Conservation (phyloP, 1,139 yeast species). For the Candida sanyaensis region DNA sequence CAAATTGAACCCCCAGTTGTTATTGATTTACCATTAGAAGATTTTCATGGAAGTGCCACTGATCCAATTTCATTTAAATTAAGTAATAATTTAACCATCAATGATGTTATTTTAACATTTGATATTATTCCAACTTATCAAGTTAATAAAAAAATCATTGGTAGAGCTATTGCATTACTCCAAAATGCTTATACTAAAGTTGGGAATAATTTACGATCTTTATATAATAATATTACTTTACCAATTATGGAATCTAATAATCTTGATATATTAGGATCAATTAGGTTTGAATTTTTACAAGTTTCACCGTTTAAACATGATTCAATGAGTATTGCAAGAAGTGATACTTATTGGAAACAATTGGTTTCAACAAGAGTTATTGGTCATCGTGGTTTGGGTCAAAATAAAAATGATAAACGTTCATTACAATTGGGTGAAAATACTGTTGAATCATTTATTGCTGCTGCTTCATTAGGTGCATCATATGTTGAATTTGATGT, state of each 20-base stretch:
- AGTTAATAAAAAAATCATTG: constrained; percentile 56
- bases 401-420: constrained; percentile 67
- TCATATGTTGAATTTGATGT: constrained; percentile 95
- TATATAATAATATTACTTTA: constrained; percentile 66
- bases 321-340: constrained; percentile 63
- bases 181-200: constrained; percentile 66
- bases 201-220: constrained; percentile 68
- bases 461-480: constrained; percentile 95
- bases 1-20: constrained; percentile 64
- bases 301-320: constrained; percentile 77
- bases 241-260: constrained; percentile 77
- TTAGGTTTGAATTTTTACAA: constrained; percentile 73
- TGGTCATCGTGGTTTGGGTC: constrained; percentile 96
- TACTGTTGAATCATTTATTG: constrained; percentile 92
- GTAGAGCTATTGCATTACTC: constrained; percentile 83
- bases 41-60: constrained; percentile 70
- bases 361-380: constrained; percentile 87
- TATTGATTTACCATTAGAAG: constrained; percentile 83
- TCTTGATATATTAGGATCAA: constrained; percentile 73
- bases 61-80: constrained; percentile 83
- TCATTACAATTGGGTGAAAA: constrained; percentile 94
- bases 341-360: constrained; percentile 92
- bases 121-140: constrained; percentile 93
- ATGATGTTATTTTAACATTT: constrained; percentile 67
- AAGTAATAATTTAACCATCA: constrained; percentile 45